Base-by-base conservation (phyloP, 75 land plant genomes). In the Pinus albicaulis region DNA sequence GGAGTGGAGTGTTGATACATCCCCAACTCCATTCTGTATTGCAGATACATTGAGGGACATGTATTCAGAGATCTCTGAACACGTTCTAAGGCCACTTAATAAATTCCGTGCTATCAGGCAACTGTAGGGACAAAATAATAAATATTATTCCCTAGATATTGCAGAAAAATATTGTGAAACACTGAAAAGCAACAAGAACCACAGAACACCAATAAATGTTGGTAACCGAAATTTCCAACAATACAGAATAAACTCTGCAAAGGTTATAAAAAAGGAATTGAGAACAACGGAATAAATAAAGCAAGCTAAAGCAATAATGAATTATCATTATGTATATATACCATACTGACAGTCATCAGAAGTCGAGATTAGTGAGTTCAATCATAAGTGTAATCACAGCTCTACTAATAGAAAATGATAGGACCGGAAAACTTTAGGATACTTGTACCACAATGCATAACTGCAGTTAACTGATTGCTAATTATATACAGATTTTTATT, bases 81-180 rank as follows among this genome's bases (percentile, higher is more conserved):
- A 97, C 55, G 93, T 94, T 88, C 92, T 97, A 78, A 87, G 53
- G 38, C 95, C 95, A 84, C 89, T 84, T 44, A 97, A 93, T 61
- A 94, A 64, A 58, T 94, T 94, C 57, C 87, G 78, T 44, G 99
- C 88, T 74, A 97, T 94, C 59, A 94, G 89, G 83, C 99, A 97
- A 81, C 99, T 97, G 90, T 75, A 23, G 20, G 22, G 13, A 60
- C 2, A 25, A 38, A 76, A 79, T 44, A 53, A 38, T 66, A 36
- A 62, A 4, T 16, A 8, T 34, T 34, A 10, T n/a, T 66, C 38
- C 20, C 70, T 0, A 68, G 71, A 8, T 31, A 65, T 26, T 5
- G 34, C n/a, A 65, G 7, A 65, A 31, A 64, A 65, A 8, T 7
- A 20, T 8, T 68, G 38, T 64, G 71, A 38, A n/a, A 41, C 8